Base-by-base conservation (phyloP, 1,284 basidiomycete genomes). In the Entoloma clypeatum region DNA sequence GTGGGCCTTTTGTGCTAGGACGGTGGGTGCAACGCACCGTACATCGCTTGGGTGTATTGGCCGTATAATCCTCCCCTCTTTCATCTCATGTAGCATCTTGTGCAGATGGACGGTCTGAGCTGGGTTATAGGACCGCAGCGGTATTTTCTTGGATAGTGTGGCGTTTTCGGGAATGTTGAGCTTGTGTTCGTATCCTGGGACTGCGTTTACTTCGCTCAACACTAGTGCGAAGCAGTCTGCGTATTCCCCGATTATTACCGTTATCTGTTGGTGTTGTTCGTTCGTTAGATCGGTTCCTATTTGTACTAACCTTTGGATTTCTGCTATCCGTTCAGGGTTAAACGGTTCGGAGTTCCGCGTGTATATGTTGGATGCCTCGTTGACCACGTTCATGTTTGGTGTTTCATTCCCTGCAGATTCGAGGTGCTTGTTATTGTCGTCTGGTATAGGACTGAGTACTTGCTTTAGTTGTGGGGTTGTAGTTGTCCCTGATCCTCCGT, bases 211-310 rank as follows among this genome's bases (percentile, higher is more conserved):
- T 35, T 63, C 57, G n/a, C 48, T 43, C 4, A 64, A 32, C n/a
- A 52, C 53, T 4, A 64, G 48, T 7, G 62, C 62, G 38, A 64
- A 64, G 22, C 44, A 47, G 44, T 62, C 58, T n/a, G 62, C 59
- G 29, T 47, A 58, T 41, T 52, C 41, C 1, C 18, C 21, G 2
- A 62, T 25, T 3, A 58, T 38, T 0, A 32, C 40, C 1, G n/a
- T 7, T 1, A 59, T 55, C 17, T 10, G 17, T 11, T 7, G 7
- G 2, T 26, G 24, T 31, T 62, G 28, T 2, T 45, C 47, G 2
- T 23, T 13, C 4, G 49, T 44, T 0, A 62, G 30, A 26, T 57
- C 54, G 0, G 35, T n/a, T 0, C 60, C 59, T 9, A 63, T 49
- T 13, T 21, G 48, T 2, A 61, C 43, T 9, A 48, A 33, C 8